A percentile compares a stretch with the other conserved stretches of the same genome.
Evolutionary conservation across 225 moss, liverwort and hornwort genomes (phyloP).

Genomic region (Polytrichum formosum): DNA sequence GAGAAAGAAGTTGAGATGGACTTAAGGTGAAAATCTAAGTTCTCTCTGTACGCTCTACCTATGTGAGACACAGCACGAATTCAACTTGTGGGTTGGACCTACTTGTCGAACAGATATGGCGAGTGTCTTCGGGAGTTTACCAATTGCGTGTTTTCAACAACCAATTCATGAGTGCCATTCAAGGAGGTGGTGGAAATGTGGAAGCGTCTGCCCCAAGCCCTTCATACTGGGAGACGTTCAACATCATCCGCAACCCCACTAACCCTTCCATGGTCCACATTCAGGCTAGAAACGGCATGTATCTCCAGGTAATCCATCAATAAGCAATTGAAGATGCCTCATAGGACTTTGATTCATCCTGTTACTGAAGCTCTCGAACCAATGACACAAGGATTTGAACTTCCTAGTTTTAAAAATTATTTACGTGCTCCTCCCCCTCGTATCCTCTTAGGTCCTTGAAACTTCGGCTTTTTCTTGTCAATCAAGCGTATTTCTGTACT

Average conservation of each 20-base stretch:
- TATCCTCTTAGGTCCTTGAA: too few relatives aligned
- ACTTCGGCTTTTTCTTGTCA: too few relatives aligned
- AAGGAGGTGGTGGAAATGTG: constrained; percentile 45
- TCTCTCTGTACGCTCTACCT: constrained; percentile 14
- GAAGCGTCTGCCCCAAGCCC: constrained; percentile 26
- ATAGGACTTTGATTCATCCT: neutral
- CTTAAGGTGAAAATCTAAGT: neutral
- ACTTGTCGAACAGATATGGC: constrained; percentile 44
- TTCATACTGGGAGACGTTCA: constrained; percentile 38
- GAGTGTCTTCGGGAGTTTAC: constrained; percentile 47
- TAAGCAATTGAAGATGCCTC: neutral
- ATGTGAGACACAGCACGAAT: constrained; percentile 2
- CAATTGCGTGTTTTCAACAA: constrained; percentile 48
- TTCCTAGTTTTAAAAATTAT: too few relatives aligned
- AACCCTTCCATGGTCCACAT: constrained; percentile 42
- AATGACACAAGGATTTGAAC: too few relatives aligned
- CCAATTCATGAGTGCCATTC: constrained; percentile 33
- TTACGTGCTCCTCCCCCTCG: too few relatives aligned
- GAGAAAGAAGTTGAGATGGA: neutral
- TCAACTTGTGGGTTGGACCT: constrained; percentile 12
- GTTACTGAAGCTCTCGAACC: too few relatives aligned
- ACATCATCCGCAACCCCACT: constrained; percentile 39
- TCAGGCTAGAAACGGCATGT: constrained; percentile 45
- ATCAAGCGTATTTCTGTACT: too few relatives aligned
- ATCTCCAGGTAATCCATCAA: constrained; percentile 34